A percentile compares a stretch with the other conserved stretches of the same genome.
These are phyloP conservation scores for Fusarium duplospermum DNA, from an alignment of 2,329 filamentous ascomycete species.

Conservation along the genomic window DNA sequence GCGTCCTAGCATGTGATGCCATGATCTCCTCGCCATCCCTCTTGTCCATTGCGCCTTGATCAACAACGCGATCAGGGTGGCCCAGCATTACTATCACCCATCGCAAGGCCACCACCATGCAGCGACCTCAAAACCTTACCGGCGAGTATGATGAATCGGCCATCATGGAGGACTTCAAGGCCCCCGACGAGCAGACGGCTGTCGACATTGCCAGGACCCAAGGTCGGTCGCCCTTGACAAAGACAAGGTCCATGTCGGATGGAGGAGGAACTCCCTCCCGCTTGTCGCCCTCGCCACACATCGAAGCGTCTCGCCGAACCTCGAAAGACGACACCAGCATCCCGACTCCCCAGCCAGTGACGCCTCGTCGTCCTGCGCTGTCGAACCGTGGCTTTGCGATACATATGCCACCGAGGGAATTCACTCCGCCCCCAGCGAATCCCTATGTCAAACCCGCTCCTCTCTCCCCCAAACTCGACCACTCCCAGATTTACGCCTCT, in stretches of 20 bases:
- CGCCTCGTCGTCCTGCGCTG: constrained; percentile 76
- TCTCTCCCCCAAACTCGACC: constrained; percentile 87
- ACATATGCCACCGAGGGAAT: constrained; percentile 50
- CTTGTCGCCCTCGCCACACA: constrained; percentile 68
- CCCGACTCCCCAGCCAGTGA: constrained; percentile 66
- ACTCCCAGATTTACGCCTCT: constrained; percentile 85
- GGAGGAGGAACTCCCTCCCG: constrained; percentile 66
- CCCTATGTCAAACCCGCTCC: constrained; percentile 69
- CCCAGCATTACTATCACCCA: constrained; percentile 5
- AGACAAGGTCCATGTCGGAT: constrained; percentile 74
- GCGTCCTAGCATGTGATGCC: constrained; percentile 26
- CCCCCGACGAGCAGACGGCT: constrained; percentile 27
- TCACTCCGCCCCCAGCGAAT: constrained; percentile 52
- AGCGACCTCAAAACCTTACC: constrained; percentile 30
- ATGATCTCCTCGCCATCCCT: constrained; percentile 16
- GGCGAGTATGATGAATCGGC: constrained; percentile 48
- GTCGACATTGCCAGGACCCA: constrained; percentile 20
- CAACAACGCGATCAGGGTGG: constrained; percentile 34
- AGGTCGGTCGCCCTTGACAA: constrained; percentile 58
- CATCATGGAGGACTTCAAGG: constrained; percentile 47
- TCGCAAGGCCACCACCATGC: constrained; percentile 28
- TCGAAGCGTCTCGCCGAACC: constrained; percentile 64
- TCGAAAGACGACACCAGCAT: constrained; percentile 77
- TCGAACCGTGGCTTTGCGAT: constrained; percentile 68
- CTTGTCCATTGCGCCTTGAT: constrained; percentile 34